These are phyloP conservation scores for Naganishia vaughanmartiniae DNA, from an alignment of 768 basidiomycete species.

Conservation along the genomic window DNA sequence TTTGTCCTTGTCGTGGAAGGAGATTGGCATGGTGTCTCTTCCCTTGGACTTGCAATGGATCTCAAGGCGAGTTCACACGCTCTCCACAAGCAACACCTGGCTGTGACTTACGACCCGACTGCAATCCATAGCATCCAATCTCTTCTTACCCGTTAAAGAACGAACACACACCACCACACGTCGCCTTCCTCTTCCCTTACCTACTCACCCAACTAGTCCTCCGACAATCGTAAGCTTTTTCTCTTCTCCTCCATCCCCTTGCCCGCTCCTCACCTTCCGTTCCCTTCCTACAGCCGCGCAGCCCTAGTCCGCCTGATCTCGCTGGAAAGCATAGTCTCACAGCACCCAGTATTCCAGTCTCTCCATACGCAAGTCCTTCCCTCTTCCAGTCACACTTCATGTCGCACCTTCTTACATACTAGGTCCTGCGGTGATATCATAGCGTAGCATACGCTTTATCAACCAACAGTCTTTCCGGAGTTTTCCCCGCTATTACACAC, in stretches of 20 bases:
- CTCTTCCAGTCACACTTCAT: too few species aligned
- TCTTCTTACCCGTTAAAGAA: slow-evolving; percentile 2
- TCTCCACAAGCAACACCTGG: background rate
- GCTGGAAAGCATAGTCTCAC: slow-evolving; percentile 18
- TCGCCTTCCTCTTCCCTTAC: slow-evolving; percentile 14
- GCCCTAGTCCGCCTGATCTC: background rate
- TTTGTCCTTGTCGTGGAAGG: background rate
- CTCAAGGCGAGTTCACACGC: background rate
- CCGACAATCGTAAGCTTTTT: background rate
- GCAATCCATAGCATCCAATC: background rate
- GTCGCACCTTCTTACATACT: background rate
- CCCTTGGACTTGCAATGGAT: slow-evolving; percentile 10
- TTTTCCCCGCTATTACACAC: slow-evolving; percentile 2
- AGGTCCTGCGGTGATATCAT: background rate
- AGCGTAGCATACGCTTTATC: slow-evolving; percentile 11
- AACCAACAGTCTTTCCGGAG: background rate
- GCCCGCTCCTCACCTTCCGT: background rate
- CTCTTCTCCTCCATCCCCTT: background rate
- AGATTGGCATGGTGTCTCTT: background rate
- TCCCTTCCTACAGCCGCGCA: background rate
- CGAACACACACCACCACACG: slow-evolving; percentile 17
- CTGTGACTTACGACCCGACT: background rate
- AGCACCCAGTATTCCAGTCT: slow-evolving; percentile 19
- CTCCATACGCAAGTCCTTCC: slow-evolving; percentile 6
- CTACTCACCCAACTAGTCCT: slow-evolving; percentile 6